These are phyloP conservation scores for Starmerella apis DNA, from an alignment of 805 yeast species.

Conservation along the genomic window DNA sequence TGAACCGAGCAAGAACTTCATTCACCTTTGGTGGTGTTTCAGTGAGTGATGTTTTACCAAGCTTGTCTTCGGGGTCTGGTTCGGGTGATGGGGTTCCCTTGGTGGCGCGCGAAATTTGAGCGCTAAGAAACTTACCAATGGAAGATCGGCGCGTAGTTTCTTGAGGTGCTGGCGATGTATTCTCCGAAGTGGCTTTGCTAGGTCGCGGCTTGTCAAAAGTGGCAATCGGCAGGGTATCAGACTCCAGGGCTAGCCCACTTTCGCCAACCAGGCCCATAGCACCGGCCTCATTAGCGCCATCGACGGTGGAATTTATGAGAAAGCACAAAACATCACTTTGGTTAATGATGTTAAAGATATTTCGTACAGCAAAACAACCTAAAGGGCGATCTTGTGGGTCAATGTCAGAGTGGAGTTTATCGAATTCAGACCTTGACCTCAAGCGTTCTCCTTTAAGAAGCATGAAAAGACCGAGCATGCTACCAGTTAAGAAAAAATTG, in stretches of 20 bases:
- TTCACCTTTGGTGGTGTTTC: neutral
- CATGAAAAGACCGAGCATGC: conserved; percentile 26
- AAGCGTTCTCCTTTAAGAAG: conserved; percentile 18
- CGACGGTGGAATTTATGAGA: conserved; percentile 72
- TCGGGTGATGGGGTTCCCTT: neutral
- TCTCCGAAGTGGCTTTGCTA: neutral
- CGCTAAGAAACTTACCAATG: conserved; percentile 1
- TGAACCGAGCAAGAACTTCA: conserved; percentile 19
- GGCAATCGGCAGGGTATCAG: conserved; percentile 23
- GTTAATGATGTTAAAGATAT: conserved; percentile 73
- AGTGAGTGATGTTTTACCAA: neutral
- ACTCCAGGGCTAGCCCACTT: conserved; percentile 25
- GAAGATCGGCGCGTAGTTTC: neutral
- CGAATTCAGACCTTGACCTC: conserved; percentile 14
- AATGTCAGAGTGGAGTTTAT: neutral
- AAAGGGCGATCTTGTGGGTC: conserved; percentile 24
- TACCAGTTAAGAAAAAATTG: conserved; percentile 43
- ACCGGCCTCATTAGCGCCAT: conserved; percentile 27
- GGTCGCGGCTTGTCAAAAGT: neutral
- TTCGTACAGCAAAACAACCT: conserved; percentile 52
- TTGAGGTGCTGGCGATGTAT: neutral
- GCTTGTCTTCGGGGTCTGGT: neutral
- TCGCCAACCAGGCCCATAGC: conserved; percentile 6
- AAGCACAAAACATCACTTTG: conserved; percentile 89
- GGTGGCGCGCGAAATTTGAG: neutral